Base-by-base conservation (phyloP, 148 eudicot species). In the Rhododendron vialii region DNA sequence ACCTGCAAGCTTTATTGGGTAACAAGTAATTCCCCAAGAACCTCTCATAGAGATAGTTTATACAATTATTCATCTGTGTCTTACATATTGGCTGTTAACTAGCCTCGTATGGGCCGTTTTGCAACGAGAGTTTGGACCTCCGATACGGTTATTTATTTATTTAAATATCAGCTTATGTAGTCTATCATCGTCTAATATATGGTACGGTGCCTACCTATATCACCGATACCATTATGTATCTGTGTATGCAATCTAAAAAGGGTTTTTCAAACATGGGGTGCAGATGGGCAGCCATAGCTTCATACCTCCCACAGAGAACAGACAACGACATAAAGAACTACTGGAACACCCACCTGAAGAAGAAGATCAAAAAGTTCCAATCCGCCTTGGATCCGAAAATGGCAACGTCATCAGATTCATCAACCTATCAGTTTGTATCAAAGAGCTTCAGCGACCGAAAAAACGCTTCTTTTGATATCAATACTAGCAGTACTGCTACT, bases 261-360 rank as follows among this genome's bases (percentile, higher is more conserved):
- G 82, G 20, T 73, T 73, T 65, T 5, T 3, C 7, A 79, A 79
- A 45, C 43, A 28, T 30, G 50, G 82, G 85, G 74, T 57, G 76
- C 90, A 96, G 98, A 89, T 96, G 98, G 98, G 98, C 98, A 51
- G 98, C 98, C 35, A 96, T 96, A 85, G 98, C 98, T 45, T 93
- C 98, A 2, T 96, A 96, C 88, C 95, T 96, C 33, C 98, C 98
- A 38, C 98, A 94, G 80, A 93, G 98, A 87, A 96, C 98, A 50
- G 98, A 96, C 35, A 96, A 96, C 67, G 98, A 96, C 87, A 96
- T 96, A 80, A 96, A 96, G 85, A 96, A 96, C 85, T 94, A 94
- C 61, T 96, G 98, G 98, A 96, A 96, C 88, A 96, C 98, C 7
- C 98, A 96, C 85, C 84, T 96, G 87, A 96, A 96, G 92, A 96